phyloP scores from a whole-genome alignment of 108 stramenopile species.

The Fragilaria crotonensis region DNA sequence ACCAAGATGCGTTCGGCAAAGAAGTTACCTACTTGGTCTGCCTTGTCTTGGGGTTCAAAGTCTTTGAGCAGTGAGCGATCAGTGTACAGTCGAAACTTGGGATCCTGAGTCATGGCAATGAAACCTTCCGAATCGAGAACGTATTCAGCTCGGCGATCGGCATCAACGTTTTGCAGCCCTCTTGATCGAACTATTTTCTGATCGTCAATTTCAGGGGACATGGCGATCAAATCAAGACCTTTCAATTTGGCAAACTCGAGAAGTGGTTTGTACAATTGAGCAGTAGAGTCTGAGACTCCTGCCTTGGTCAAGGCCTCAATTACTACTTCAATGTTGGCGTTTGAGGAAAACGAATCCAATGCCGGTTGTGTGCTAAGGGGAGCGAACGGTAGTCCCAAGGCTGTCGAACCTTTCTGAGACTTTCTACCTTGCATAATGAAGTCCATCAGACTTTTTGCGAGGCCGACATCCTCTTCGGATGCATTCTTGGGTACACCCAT shows the following conservation, averaged over 20 bases:
- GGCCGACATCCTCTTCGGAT: constrained; percentile 32
- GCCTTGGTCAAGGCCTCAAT: constrained; percentile 21
- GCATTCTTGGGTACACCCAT: constrained; percentile 45
- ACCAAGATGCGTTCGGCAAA: constrained; percentile 73
- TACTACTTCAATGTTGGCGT: constrained; percentile 11
- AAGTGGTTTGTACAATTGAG: constrained; percentile 47
- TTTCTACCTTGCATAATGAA: constrained; percentile 35
- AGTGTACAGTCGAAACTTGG: constrained; percentile 66
- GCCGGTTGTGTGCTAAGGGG: constrained; percentile 41
- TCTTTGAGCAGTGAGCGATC: constrained; percentile 77
- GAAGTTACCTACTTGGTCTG: constrained; percentile 44
- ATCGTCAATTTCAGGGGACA: constrained; percentile 60
- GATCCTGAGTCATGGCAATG: constrained; percentile 62
- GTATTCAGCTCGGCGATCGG: constrained; percentile 41
- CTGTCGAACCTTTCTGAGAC: constrained; percentile 29
- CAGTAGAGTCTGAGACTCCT: constrained; percentile 25
- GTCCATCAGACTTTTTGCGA: constrained; percentile 37
- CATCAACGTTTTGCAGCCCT: constrained; percentile 61
- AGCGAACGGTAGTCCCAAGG: constrained; percentile 53
- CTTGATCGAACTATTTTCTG: constrained; percentile 33
- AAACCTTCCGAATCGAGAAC: constrained; percentile 73
- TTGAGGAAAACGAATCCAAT: constrained; percentile 44
- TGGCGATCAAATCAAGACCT: constrained; percentile 40
- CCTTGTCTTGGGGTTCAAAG: constrained; percentile 28
- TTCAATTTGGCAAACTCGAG: constrained; percentile 37